phyloP scores from a whole-genome alignment of 306 rosid species.

The Abrus pulchellus region DNA sequence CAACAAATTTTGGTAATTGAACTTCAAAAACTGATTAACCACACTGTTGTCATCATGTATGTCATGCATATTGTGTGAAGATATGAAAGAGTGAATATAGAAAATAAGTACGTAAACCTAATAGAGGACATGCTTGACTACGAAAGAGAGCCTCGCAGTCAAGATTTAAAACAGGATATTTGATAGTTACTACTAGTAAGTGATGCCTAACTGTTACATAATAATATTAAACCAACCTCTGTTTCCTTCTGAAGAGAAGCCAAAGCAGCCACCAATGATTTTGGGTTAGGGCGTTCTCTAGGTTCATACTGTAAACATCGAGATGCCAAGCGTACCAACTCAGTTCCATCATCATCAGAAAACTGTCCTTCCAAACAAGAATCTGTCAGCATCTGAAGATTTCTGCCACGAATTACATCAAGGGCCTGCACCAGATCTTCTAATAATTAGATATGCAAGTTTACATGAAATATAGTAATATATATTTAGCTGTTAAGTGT shows the following conservation, averaged over 20 bases:
- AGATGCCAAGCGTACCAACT: conserved; percentile 76
- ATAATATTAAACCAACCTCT: conserved; percentile 62
- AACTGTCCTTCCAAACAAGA: conserved; percentile 87
- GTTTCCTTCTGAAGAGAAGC: conserved; percentile 82
- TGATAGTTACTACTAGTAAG: neutral
- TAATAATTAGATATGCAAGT: conserved; percentile 42
- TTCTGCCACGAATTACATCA: conserved; percentile 80
- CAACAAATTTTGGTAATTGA: conserved; percentile 4
- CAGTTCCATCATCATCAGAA: conserved; percentile 80
- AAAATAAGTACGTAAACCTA: conserved; percentile 11
- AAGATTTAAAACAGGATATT: conserved; percentile 2
- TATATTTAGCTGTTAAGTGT: neutral
- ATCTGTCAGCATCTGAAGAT: conserved; percentile 87
- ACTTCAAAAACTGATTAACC: conserved; percentile 22
- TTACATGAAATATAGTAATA: neutral
- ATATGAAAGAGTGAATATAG: conserved; percentile 19
- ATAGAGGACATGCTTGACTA: conserved; percentile 25
- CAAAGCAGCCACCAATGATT: conserved; percentile 76
- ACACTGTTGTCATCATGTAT: neutral
- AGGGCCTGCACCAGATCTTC: conserved; percentile 68
- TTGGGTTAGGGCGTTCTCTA: conserved; percentile 80
- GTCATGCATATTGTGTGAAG: neutral
- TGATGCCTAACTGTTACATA: conserved; percentile 22
- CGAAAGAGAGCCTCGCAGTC: conserved; percentile 12
- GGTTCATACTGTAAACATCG: conserved; percentile 85